Percentiles rank a stretch among this genome's conserved stretches.
These are phyloP conservation scores for Paracoccidioides brasiliensis DNA, from an alignment of 2,329 filamentous ascomycete species.

Conservation along the genomic window DNA sequence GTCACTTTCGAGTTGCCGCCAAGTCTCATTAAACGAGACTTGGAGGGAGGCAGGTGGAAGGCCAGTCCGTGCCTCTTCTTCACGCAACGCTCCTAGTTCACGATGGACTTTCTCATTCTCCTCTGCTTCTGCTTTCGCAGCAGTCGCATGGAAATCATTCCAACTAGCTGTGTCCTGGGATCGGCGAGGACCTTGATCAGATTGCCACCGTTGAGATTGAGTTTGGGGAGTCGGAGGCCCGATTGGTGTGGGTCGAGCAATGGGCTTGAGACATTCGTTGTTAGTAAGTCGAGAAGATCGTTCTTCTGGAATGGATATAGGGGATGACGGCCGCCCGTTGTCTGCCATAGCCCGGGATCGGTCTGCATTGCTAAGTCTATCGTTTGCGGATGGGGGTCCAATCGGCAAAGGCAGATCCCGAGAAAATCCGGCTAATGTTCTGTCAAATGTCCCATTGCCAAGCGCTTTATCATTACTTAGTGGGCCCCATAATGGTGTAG, in stretches of 20 bases:
- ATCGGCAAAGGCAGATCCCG: conserved; percentile 31
- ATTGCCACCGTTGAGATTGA: conserved; percentile 16
- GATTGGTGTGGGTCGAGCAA: conserved; percentile 34
- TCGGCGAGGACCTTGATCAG: conserved; percentile 18
- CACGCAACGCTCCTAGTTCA: conserved; percentile 27
- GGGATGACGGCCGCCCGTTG: conserved; percentile 18
- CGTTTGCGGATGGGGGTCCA: conserved; percentile 14
- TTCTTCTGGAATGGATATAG: conserved; percentile 29
- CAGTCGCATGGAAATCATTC: conserved; percentile 32
- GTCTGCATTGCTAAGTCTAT: conserved; percentile 11
- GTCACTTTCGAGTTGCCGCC: conserved; percentile 33
- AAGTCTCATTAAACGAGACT: conserved; percentile 33
- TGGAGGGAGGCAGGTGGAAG: conserved; percentile 21
- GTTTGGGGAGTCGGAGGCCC: conserved; percentile 31
- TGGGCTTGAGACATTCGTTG: conserved; percentile 28
- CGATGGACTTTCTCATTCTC: conserved; percentile 28
- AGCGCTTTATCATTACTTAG: conserved; percentile 43
- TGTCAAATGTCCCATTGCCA: conserved; percentile 52
- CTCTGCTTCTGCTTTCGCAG: conserved; percentile 28
- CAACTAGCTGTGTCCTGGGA: conserved; percentile 25
- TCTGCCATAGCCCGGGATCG: conserved; percentile 22
- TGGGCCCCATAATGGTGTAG: conserved; percentile 47
- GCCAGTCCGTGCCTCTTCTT: conserved; percentile 24
- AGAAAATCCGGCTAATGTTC: conserved; percentile 36
- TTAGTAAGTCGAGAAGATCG: conserved; percentile 22